Percentiles rank a stretch among this genome's conserved stretches.
Conservation (phyloP, 1,139 yeast genomes). For the Pichia cactophila region DNA sequence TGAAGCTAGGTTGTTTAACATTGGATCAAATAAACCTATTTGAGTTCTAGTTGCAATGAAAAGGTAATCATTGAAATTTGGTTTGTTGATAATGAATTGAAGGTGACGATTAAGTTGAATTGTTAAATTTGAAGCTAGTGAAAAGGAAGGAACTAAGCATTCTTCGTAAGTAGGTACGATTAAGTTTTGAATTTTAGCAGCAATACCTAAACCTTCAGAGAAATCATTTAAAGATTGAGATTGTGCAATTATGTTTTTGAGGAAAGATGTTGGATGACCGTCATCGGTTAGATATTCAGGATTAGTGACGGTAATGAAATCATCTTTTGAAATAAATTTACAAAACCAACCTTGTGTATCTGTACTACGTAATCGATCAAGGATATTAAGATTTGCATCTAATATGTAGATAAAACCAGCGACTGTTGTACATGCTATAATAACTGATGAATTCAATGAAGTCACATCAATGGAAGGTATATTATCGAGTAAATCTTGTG, state of each 20-base stretch:
- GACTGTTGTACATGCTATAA: constrained; percentile 39
- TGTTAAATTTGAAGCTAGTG: not conserved
- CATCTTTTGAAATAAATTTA: not conserved
- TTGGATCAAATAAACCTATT: not conserved
- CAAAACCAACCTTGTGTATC: not conserved
- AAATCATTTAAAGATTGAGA: not conserved
- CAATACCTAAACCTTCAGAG: not conserved
- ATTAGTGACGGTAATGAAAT: not conserved
- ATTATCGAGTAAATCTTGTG: constrained; percentile 46
- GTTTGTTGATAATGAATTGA: not conserved
- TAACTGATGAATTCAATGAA: constrained; percentile 18
- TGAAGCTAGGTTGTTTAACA: not conserved
- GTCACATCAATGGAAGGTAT: constrained; percentile 50
- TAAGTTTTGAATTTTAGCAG: not conserved
- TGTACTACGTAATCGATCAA: constrained; percentile 13
- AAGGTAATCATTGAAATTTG: not conserved
- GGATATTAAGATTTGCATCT: constrained; percentile 16
- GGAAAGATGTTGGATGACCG: not conserved
- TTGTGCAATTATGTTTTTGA: not conserved
- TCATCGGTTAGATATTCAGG: not conserved
- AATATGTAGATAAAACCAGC: constrained; percentile 42
- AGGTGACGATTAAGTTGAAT: not conserved
- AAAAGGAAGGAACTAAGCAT: too few relatives aligned
- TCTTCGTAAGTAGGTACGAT: not conserved
- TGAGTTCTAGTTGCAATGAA: not conserved